Evolutionary conservation across 1,139 yeast genomes (phyloP).

Genomic region (Candida sp.): DNA sequence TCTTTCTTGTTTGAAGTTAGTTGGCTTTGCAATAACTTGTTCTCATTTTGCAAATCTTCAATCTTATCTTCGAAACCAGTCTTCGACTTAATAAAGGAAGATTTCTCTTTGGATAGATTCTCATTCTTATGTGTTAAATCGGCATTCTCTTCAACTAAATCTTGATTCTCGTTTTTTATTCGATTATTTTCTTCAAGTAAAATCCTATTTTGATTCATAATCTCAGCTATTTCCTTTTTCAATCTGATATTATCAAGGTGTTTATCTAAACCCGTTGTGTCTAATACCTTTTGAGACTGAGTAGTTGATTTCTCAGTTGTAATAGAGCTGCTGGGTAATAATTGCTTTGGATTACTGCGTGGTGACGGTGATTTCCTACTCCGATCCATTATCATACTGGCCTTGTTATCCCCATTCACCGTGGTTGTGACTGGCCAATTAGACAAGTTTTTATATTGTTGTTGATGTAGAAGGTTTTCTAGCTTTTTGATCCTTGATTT

Average conservation of each 20-base stretch:
- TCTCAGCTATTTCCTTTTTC: conserved; percentile 25
- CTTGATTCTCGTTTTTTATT: conserved; percentile 6
- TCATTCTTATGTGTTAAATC: conserved; percentile 29
- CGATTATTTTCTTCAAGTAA: conserved; percentile 9
- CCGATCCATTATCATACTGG: conserved; percentile 18
- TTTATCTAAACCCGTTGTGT: conserved; percentile 39
- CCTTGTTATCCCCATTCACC: conserved; percentile 10
- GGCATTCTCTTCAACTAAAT: conserved; percentile 25
- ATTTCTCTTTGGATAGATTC: conserved; percentile 12
- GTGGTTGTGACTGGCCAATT: conserved; percentile 46
- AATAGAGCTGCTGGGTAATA: conserved; percentile 12
- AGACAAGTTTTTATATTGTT: conserved; percentile 54
- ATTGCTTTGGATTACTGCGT: conserved; percentile 18
- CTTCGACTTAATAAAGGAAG: conserved; percentile 9
- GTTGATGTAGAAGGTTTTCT: conserved; percentile 66
- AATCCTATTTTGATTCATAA: conserved; percentile 8
- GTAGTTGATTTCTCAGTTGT: conserved; percentile 4
- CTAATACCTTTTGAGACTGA: conserved; percentile 20
- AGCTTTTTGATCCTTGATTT: conserved; percentile 58
- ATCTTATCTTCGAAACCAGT: conserved; percentile 7
- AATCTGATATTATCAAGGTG: conserved; percentile 42
- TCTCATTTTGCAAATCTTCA: conserved; percentile 5
- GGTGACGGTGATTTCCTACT: conserved; percentile 8
- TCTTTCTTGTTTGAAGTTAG: conserved; percentile 2
- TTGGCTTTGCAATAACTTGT: conserved; percentile 5